These are phyloP conservation scores for Phalaenopsis equestris DNA, from an alignment of 106 monocot species.

Conservation along the genomic window DNA sequence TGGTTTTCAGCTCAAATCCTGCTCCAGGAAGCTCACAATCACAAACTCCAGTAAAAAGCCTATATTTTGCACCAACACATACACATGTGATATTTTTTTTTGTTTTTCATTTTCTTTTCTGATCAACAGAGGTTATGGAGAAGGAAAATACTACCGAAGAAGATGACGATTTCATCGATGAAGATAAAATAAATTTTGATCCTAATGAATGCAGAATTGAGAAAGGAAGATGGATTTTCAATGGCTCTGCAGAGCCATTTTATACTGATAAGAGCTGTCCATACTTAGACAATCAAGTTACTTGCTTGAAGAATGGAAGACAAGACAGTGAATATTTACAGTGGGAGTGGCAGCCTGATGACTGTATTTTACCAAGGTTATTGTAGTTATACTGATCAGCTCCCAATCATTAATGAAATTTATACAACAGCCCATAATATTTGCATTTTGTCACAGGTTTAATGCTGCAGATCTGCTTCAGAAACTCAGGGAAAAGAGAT, in stretches of 20 bases:
- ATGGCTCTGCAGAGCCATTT: conserved; percentile 29
- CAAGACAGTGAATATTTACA: conserved; percentile 56
- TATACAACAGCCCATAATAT: neutral
- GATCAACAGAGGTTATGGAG: conserved; percentile 12
- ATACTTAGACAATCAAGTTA: conserved; percentile 46
- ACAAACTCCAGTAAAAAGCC: conserved; percentile 1
- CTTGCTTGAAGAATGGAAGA: conserved; percentile 64
- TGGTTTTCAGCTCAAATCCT: conserved; percentile 44
- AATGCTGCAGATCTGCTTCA: conserved; percentile 29
- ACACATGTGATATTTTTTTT: neutral
- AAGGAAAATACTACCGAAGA: conserved; percentile 2
- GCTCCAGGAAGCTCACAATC: conserved; percentile 11
- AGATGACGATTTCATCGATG: conserved; percentile 11
- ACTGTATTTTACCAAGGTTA: conserved; percentile 69
- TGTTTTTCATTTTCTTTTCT: neutral
- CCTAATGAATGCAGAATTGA: conserved; percentile 42
- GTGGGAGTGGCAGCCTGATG: conserved; percentile 78
- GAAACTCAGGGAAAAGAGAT: conserved; percentile 60
- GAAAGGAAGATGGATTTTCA: conserved; percentile 70
- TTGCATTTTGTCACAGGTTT: conserved; percentile 26
- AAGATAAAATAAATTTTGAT: conserved; percentile 32
- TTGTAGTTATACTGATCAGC: neutral
- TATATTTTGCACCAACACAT: neutral
- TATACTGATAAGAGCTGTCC: conserved; percentile 68
- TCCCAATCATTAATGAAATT: neutral